phyloP scores from a whole-genome alignment of 345 rosid species.

The Eucalyptus curtisii region DNA sequence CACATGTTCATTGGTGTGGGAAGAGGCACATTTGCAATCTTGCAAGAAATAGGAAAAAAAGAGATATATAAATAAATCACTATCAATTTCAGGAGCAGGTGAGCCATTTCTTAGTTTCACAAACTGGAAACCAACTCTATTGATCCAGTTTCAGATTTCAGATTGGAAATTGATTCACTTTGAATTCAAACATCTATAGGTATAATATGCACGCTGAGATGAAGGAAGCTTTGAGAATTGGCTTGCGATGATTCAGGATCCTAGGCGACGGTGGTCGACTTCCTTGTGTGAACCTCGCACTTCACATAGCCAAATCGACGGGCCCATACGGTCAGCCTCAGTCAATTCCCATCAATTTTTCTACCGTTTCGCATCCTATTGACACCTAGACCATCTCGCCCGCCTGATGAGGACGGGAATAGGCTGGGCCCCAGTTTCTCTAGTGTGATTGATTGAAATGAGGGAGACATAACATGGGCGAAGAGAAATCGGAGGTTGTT shows the following conservation, averaged over 20 bases:
- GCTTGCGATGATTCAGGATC: background rate
- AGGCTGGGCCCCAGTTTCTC: background rate
- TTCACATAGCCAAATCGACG: background rate
- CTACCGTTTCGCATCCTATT: background rate
- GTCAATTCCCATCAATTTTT: background rate
- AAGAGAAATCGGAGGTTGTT: background rate
- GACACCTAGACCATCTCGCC: background rate
- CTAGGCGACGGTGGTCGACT: background rate
- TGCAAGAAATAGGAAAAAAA: background rate
- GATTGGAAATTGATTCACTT: background rate
- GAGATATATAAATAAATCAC: background rate
- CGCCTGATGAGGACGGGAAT: background rate
- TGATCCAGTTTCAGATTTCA: background rate
- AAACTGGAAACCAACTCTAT: no score
- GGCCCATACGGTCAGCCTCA: background rate
- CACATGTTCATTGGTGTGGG: background rate
- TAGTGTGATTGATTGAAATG: background rate
- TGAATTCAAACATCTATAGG: background rate
- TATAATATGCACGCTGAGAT: background rate
- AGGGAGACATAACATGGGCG: background rate
- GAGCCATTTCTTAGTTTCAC: background rate
- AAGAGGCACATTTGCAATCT: background rate
- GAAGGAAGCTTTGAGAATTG: background rate
- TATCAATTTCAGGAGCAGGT: background rate
- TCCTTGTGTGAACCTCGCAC: background rate